Conservation (phyloP, 257 asterid species). For the Nyctanthes arbortristis region DNA sequence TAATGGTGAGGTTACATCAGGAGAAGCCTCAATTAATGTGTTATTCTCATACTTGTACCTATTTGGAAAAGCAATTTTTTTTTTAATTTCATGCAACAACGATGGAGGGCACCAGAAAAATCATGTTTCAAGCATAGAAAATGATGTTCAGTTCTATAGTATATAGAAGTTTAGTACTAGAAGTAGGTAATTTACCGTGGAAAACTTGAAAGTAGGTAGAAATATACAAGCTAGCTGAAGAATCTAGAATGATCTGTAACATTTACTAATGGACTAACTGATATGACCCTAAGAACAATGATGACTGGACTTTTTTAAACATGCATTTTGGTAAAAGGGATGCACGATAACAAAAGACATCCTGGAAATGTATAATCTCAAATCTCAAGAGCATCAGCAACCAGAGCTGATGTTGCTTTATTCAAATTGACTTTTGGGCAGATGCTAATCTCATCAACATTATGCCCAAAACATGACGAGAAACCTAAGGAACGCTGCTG, state of each 20-base stretch:
- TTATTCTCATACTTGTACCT: conserved; percentile 97
- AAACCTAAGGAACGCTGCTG: too few species aligned
- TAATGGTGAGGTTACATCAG: conserved; percentile 83
- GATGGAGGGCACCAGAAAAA: not conserved
- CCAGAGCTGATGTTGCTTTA: too few species aligned
- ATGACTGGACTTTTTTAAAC: too few species aligned
- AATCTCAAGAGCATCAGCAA: too few species aligned
- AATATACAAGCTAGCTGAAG: not conserved
- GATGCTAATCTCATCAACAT: too few species aligned
- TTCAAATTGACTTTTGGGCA: too few species aligned
- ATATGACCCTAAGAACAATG: too few species aligned
- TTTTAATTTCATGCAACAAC: not conserved
- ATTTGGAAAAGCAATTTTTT: conserved; percentile 18
- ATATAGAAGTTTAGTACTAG: not conserved
- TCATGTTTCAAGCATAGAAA: not conserved
- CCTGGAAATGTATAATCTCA: too few species aligned
- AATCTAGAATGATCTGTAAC: not conserved
- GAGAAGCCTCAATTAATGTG: conserved; percentile 79
- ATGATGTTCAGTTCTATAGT: not conserved
- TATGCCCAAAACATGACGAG: too few species aligned
- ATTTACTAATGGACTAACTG: too few species aligned
- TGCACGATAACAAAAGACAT: too few species aligned
- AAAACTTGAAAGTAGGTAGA: not conserved
- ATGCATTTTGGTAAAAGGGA: too few species aligned
- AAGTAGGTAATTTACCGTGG: not conserved